Conservation (phyloP, 768 basidiomycete species). For the Mycena venus region DNA sequence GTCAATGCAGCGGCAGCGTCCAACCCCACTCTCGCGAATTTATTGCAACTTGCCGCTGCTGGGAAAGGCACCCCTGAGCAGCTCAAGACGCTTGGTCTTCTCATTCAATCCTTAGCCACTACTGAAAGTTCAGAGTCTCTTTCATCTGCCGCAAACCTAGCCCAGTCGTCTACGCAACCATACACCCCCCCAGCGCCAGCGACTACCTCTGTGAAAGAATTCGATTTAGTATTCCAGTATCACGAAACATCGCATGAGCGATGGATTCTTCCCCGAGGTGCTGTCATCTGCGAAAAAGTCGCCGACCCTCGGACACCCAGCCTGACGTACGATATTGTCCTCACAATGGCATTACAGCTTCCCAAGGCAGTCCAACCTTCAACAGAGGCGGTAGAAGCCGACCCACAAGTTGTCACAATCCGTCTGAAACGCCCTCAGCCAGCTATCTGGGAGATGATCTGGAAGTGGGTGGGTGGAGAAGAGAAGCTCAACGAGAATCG, state of each 20-base stretch:
- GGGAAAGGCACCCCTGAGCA: constrained; percentile 75
- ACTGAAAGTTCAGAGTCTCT: constrained; percentile 33
- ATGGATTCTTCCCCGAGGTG: constrained; percentile 77
- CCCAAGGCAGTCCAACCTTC: constrained; percentile 30
- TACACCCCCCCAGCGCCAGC: constrained; percentile 27
- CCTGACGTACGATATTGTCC: constrained; percentile 47
- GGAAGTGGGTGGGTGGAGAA: constrained; percentile 72
- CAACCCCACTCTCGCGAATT: constrained; percentile 76
- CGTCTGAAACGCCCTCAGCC: constrained; percentile 62
- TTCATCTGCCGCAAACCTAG: constrained; percentile 29
- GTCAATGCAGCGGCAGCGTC: constrained; percentile 76
- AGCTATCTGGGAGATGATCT: constrained; percentile 69
- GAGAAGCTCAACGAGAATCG: constrained; percentile 66
- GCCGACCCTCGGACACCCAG: constrained; percentile 40
- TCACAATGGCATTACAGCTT: constrained; percentile 64
- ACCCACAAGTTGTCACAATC: constrained; percentile 57
- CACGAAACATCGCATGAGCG: constrained; percentile 71
- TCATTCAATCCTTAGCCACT: constrained; percentile 76
- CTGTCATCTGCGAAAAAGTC: constrained; percentile 61
- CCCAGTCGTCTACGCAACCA: constrained; percentile 25
- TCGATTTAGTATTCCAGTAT: constrained; percentile 82
- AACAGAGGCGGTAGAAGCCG: constrained; percentile 21
- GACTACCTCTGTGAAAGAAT: constrained; percentile 61
- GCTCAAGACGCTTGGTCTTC: constrained; percentile 74
- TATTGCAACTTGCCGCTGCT: constrained; percentile 74